Evolutionary conservation across 2,329 filamentous ascomycete genomes (phyloP).

Genomic region (Talaromyces albobiverticillius): DNA sequence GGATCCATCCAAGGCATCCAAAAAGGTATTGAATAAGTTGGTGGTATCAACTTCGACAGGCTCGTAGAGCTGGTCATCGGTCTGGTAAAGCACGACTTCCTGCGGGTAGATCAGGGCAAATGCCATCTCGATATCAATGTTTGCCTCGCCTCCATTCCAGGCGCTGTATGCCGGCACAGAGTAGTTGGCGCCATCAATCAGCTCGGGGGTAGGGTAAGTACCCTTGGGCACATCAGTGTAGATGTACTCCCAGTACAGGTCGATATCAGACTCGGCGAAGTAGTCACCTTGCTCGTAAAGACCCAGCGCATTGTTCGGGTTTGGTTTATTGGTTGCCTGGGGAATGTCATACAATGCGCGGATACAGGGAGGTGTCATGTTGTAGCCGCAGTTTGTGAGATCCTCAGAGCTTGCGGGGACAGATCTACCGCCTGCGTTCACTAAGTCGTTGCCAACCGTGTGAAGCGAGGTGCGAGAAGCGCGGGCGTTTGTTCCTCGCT

Average conservation of each 20-base stretch:
- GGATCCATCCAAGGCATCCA: constrained; percentile 53
- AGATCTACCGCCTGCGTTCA: too few species aligned
- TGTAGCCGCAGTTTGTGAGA: constrained; percentile 10
- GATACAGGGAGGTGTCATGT: constrained; percentile 15
- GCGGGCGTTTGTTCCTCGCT: constrained; percentile 4
- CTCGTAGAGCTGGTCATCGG: constrained; percentile 48
- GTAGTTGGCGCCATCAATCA: constrained; percentile 38
- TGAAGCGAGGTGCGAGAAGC: constrained; percentile 6
- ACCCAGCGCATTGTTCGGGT: constrained; percentile 11
- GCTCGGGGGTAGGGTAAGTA: constrained; percentile 11
- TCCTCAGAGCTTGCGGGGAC: too few species aligned
- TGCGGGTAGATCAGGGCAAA: constrained; percentile 55
- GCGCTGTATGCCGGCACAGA: constrained; percentile 32
- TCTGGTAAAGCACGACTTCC: constrained; percentile 49
- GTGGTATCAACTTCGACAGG: constrained; percentile 26
- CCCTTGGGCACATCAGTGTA: constrained; percentile 11
- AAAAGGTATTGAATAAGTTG: constrained; percentile 46
- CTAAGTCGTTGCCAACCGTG: too few species aligned
- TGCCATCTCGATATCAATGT: constrained; percentile 56
- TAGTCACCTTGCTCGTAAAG: constrained; percentile 16
- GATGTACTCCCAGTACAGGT: constrained; percentile 15
- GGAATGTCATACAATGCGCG: constrained; percentile 13
- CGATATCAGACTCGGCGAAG: constrained; percentile 14
- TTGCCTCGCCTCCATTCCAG: constrained; percentile 45
- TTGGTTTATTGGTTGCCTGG: constrained; percentile 1